Base-by-base conservation (phyloP, 202 grass and related monocot species). In the Zizania palustris region DNA sequence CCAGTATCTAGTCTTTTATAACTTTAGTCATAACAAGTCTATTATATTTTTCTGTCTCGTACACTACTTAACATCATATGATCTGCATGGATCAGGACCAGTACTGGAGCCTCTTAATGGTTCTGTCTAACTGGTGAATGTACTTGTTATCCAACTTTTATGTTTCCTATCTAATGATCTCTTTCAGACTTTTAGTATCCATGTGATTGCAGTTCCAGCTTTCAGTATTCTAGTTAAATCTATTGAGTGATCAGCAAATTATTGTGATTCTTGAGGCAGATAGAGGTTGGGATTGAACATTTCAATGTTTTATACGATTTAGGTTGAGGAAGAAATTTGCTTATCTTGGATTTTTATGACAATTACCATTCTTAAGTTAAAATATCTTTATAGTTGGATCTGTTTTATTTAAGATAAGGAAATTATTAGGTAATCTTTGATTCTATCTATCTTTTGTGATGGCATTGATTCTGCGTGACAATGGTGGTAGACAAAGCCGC, bases 381-480 rank as follows among this genome's bases (percentile, higher is more conserved):
- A 65, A 69, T 54, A 64, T 28, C 7, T 15, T 11, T 40, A 41
- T 4, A 1, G 4, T 70, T 36, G 11, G 18, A 77, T 37, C 37
- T 66, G 20, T 66, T 77, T 64, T 43, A 11, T 76, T 60, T 38
- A 63, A 20, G 10, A 69, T 41, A 62, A 72, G 12, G 37, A 40
- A 41, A 63, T 33, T 33, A 49, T 71, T 59, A 42, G 61, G 5
- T 38, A 57, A 41, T 50, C 33, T 53, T 45, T 21, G 14, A 60
- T 85, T 59, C 28, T 36, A 80, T 58, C 37, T 62, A 35, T 60
- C 43, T 68, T 74, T 59, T 7, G 44, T 51, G 37, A 73, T 80
- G 18, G 34, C 44, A 74, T 54, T 85, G 49, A 45, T 80, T 80
- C 71, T 75, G 22, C 12, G 57, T 57, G 58, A 53, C 46, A 65